Evolutionary conservation across 495 filamentous ascomycete genomes (phyloP).

Genomic region (Immersiella caudata): DNA sequence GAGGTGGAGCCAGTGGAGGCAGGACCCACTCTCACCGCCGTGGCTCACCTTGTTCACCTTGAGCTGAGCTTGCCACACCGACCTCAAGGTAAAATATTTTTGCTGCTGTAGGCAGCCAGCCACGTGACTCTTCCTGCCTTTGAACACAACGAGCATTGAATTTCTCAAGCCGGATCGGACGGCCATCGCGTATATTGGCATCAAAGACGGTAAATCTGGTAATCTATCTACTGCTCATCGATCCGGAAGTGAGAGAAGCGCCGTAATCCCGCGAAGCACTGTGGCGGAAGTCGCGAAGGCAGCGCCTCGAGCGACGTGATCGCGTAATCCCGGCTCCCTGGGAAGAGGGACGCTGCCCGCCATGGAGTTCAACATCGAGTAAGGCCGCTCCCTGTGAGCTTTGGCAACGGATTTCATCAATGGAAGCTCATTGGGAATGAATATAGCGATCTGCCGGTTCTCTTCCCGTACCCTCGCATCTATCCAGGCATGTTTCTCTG

Average conservation of each 20-base stretch:
- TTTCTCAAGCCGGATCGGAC: background rate
- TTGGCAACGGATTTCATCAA: background rate
- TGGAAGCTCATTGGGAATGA: slow-evolving; percentile 13
- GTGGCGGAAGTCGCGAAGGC: background rate
- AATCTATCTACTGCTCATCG: background rate
- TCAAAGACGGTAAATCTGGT: background rate
- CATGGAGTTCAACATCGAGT: slow-evolving; percentile 97
- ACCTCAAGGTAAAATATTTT: background rate
- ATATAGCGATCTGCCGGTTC: slow-evolving; percentile 80
- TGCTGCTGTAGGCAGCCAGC: slow-evolving; percentile 6
- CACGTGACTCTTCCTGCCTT: background rate
- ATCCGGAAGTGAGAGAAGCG: background rate
- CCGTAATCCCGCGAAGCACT: background rate
- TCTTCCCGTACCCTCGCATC: slow-evolving; percentile 96
- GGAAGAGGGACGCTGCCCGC: slow-evolving; percentile 2
- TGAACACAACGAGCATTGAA: background rate
- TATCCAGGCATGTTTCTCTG: slow-evolving; percentile 68
- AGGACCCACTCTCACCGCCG: background rate
- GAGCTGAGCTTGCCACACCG: background rate
- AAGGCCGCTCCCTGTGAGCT: slow-evolving; percentile 15
- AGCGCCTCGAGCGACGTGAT: background rate
- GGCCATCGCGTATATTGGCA: background rate
- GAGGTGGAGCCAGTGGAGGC: background rate
- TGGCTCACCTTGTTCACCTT: slow-evolving; percentile 2
- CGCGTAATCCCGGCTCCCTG: background rate